These are phyloP conservation scores for Coffea canephora DNA, from an alignment of 257 asterid genomes.

Conservation along the genomic window DNA sequence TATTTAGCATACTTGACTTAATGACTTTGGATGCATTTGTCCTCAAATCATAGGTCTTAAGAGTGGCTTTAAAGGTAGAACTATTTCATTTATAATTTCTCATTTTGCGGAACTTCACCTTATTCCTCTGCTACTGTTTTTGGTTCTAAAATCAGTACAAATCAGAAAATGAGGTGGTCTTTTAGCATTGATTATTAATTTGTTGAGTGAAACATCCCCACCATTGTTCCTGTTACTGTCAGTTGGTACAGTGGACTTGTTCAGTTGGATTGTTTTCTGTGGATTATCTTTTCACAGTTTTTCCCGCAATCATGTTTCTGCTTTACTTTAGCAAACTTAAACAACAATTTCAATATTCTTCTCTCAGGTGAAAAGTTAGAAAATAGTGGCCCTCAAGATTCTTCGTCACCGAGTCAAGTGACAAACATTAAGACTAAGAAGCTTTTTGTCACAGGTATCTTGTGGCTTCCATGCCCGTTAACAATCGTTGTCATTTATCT, in stretches of 20 bases:
- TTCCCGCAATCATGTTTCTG: not conserved
- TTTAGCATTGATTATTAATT: no score
- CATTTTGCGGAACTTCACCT: not conserved
- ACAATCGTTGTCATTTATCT: not conserved
- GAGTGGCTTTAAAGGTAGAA: no score
- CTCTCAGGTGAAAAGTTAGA: constrained; percentile 36
- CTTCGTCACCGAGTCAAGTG: constrained; percentile 38
- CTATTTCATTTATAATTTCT: not conserved
- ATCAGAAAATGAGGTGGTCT: not conserved
- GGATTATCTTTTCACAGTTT: not conserved
- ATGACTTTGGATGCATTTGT: no score
- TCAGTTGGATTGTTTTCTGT: not conserved
- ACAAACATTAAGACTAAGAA: constrained; percentile 70
- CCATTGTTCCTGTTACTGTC: not conserved
- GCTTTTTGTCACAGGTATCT: constrained; percentile 83
- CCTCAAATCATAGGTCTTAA: no score
- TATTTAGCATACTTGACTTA: no score
- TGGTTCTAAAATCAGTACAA: not conserved
- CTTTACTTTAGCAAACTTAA: not conserved
- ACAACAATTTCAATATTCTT: not conserved
- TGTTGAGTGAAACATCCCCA: not conserved
- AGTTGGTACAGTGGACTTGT: not conserved
- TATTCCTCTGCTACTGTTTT: not conserved
- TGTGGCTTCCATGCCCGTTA: constrained; percentile 6
- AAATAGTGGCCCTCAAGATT: constrained; percentile 27